Percentiles rank a stretch among this genome's conserved stretches.
Conservation (phyloP, 2,329 filamentous ascomycete genomes). For the Colletotrichum magnum region DNA sequence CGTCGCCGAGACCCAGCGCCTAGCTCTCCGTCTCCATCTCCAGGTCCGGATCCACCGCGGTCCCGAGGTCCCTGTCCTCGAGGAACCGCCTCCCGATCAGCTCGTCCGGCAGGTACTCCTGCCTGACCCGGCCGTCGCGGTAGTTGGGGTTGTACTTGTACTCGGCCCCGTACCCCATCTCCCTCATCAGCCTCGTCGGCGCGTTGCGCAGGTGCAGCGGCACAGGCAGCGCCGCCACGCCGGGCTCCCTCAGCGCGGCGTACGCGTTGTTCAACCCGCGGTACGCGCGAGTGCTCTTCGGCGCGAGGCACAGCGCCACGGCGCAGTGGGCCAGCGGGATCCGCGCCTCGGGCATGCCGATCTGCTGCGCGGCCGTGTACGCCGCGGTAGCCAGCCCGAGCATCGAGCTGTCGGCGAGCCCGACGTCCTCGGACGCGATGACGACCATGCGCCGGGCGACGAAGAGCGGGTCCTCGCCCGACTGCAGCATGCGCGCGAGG, state of each 20-base stretch:
- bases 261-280: constrained; percentile 85
- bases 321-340: constrained; percentile 92
- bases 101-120: constrained; percentile 90
- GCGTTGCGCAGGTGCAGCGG: constrained; percentile 93
- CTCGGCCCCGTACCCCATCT: constrained; percentile 88
- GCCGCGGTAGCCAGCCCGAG: constrained; percentile 87
- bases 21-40: constrained; percentile 51
- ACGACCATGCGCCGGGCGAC: constrained; percentile 94
- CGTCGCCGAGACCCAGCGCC: too few species aligned
- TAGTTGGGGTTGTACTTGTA: constrained; percentile 99
- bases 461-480: constrained; percentile 93
- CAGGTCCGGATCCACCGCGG: constrained; percentile 80
- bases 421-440: constrained; percentile 94
- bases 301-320: constrained; percentile 83
- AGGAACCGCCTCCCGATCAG: constrained; percentile 81
- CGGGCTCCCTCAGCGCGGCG: constrained; percentile 84
- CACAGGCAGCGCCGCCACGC: constrained; percentile 84
- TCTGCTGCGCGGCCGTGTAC: constrained; percentile 90
- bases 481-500: constrained; percentile 94
- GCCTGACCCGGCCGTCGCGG: constrained; percentile 81
- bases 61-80: constrained; percentile 85
- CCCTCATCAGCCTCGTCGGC: constrained; percentile 92
- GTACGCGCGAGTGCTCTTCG: constrained; percentile 91
- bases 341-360: constrained; percentile 94
- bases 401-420: constrained; percentile 87